Base-by-base conservation (phyloP, 768 basidiomycete species). In the Mycena vulgaris region DNA sequence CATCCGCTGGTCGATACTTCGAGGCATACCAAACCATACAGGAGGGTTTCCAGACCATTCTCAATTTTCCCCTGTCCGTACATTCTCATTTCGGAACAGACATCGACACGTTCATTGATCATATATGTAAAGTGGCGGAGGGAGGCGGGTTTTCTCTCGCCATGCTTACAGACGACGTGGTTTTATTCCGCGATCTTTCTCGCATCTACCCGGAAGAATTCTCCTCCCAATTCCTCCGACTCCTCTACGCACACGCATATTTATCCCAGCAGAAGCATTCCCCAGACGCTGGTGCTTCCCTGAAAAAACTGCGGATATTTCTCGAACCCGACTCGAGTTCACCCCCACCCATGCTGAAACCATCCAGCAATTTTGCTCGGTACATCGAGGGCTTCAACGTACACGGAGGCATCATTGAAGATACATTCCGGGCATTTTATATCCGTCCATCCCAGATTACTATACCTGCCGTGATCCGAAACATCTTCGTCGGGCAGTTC, bases 161-260 rank as follows among this genome's bases (percentile, higher is more conserved):
- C 13, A 45, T 55, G 53, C 63, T 65, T 1, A 19, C 53, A n/a
- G 63, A 52, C 2, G 8, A 2, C 27, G 53, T 57, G n/a, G 5
- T 31, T 42, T n/a, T 65, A 23, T 56, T 56, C 33, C 53, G 63
- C 28, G 19, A 45, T 14, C 55, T 65, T 16, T 27, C 37, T 23
- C n/a, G n/a, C n/a, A n/a, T n/a, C n/a, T n/a, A n/a, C n/a, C n/a
- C n/a, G n/a, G n/a, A n/a, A n/a, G n/a, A 28, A 45, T 57, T 31
- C 17, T 55, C 63, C 17, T 17, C 27, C 6, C 31, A 8, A 37
- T 67, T 59, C 42, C 35, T 67, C 16, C 27, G 33, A 23, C 31
- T 66, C 37, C 45, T 67, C 31, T n/a, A 52, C 23, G 66, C 48
- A 2, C 42, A 39, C 49, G 35, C 27, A 23, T 67, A 60, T 39